Percentiles rank a stretch among this genome's conserved stretches.
Evolutionary conservation across 2,329 filamentous ascomycete genomes (phyloP).

Genomic region (Corynespora cassiicola): DNA sequence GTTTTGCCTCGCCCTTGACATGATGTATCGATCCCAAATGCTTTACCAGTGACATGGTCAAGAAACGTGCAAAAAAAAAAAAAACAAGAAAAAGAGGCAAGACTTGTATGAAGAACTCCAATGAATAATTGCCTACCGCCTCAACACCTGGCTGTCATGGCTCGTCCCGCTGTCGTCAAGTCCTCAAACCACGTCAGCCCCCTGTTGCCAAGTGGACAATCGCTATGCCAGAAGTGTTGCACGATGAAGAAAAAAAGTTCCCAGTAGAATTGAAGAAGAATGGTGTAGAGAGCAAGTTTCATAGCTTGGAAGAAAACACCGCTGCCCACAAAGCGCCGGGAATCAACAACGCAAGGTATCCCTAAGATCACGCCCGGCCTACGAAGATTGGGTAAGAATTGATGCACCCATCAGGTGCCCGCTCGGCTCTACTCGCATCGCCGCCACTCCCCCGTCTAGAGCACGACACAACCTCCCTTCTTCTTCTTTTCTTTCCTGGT

Average conservation of each 20-base stretch:
- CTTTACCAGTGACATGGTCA: no score
- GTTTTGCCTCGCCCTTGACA: no score
- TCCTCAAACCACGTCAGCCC: no score
- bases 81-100: no score
- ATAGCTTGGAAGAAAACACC: conserved; percentile 38
- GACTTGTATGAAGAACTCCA: no score
- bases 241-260: conserved; percentile 6
- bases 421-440: conserved; percentile 1
- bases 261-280: conserved; percentile 18
- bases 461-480: conserved; percentile 38
- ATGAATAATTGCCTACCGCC: no score
- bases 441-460: conserved; percentile 30
- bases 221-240: conserved; percentile 4
- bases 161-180: no score
- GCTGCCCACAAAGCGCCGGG: conserved; percentile 49
- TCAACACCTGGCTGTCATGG: no score
- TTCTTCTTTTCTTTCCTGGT: conserved; percentile 68
- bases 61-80: no score
- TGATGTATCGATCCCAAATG: no score
- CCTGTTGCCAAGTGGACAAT: no score
- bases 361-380: conserved; percentile 43
- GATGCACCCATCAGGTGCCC: conserved; percentile 21
- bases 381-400: conserved; percentile 37
- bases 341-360: conserved; percentile 45
- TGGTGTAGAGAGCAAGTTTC: conserved; percentile 26